Evolutionary conservation across 805 yeast genomes (phyloP), one percentile per base, ranked within the genome.

Genomic region (Nakazawaea molendinolei): DNA sequence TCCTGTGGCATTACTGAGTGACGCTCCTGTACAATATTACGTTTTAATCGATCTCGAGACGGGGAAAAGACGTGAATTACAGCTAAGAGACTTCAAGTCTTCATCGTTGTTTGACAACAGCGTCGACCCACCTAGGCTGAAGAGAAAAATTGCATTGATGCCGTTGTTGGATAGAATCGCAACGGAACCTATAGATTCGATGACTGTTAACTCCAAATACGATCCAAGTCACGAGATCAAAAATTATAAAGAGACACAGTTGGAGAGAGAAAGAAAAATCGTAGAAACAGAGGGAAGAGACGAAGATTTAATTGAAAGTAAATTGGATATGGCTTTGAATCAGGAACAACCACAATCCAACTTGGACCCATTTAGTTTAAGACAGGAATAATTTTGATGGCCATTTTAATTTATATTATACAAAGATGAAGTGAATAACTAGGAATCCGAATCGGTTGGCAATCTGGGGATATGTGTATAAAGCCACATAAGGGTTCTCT

Each of bases 401-500:
- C n/a, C n/a, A n/a, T n/a, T n/a, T n/a, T n/a, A n/a, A n/a, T n/a
- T n/a, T n/a, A n/a, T n/a, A n/a, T n/a, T n/a, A n/a, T n/a, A n/a
- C 28, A 25, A 10, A 8, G 8, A 9, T 10, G 10, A 10, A 8
- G 14, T 25, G 8, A n/a, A 10, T 8, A n/a, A n/a, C n/a, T n/a
- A n/a, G n/a, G n/a, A n/a, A n/a, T n/a, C n/a, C 4, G 14, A 23
- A 10, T 31, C 34, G 18, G 16, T 23, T 12, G 36, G 40, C 8
- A 38, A 7, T 3, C 12, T 12, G n/a, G 60, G 60, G 33, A 56
- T 47, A 35, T 56, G 53, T 5, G 52, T 43, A 36, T 50, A 52
- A 29, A 56, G 44, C 61, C 61, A 56, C 41, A 48, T 46, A 27
- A 56, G 44, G 4, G 60, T 56, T 25, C 46, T 51, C 46, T 53